Conservation (phyloP, 2,329 filamentous ascomycete genomes). For the Phyllosticta ampelicida region DNA sequence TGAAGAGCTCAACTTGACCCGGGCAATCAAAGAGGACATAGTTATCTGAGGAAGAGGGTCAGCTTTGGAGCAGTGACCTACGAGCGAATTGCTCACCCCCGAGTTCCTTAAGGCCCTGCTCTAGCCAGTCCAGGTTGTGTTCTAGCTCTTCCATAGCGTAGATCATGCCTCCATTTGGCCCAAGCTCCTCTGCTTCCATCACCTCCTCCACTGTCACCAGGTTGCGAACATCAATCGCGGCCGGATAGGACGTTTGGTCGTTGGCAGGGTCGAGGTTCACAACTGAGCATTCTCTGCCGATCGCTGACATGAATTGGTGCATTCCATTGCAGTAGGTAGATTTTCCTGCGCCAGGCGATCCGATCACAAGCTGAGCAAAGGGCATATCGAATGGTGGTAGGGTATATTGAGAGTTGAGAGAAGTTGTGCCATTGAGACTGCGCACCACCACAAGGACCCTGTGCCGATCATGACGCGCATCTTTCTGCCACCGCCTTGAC, state of each 20-base stretch:
- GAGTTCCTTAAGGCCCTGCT: slow-evolving; percentile 65
- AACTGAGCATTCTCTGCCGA: slow-evolving; percentile 86
- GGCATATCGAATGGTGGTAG: slow-evolving; percentile 33
- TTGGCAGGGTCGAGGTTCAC: slow-evolving; percentile 97
- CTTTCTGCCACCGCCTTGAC: slow-evolving; percentile 7
- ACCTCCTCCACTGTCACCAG: slow-evolving; percentile 87
- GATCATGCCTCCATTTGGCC: slow-evolving; percentile 83
- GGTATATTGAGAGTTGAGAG: not conserved
- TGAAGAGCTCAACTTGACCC: slow-evolving; percentile 94
- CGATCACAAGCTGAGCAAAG: slow-evolving; percentile 71
- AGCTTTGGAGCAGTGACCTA: slow-evolving; percentile 7
- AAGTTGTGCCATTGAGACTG: not conserved
- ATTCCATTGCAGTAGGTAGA: slow-evolving; percentile 98
- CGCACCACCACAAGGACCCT: not conserved
- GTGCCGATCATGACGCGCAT: slow-evolving; percentile 9
- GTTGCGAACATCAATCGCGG: slow-evolving; percentile 80
- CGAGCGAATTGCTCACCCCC: slow-evolving; percentile 38
- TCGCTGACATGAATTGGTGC: slow-evolving; percentile 95
- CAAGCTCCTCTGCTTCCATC: slow-evolving; percentile 82
- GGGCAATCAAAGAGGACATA: slow-evolving; percentile 95
- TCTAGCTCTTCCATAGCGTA: slow-evolving; percentile 95
- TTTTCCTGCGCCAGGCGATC: slow-evolving; percentile 91
- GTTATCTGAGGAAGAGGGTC: slow-evolving; percentile 47
- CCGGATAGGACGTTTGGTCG: slow-evolving; percentile 79
- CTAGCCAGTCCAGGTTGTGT: slow-evolving; percentile 86